phyloP scores from a whole-genome alignment of 805 yeast species.

The Torulaspora quercuum region DNA sequence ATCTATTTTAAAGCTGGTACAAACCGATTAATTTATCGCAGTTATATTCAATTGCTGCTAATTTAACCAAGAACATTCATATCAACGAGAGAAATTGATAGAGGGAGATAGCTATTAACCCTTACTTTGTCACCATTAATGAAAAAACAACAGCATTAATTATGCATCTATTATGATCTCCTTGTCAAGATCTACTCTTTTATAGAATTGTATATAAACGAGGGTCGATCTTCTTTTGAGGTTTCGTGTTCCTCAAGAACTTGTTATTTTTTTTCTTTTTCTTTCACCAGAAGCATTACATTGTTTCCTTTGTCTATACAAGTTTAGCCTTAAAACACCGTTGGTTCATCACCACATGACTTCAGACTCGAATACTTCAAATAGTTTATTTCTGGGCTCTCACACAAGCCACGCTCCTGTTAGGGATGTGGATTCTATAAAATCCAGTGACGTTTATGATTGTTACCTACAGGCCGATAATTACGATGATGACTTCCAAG shows the following conservation, averaged over 20 bases:
- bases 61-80: no score
- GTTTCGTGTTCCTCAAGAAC: background rate
- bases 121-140: no score
- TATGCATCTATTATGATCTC: no score
- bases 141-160: no score
- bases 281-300: background rate
- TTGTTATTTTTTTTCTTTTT: background rate
- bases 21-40: no score
- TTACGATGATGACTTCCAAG: slow-evolving; percentile 11
- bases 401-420: background rate
- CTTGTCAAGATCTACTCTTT: no score
- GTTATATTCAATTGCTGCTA: no score
- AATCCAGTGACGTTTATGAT: slow-evolving; percentile 10
- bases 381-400: slow-evolving; percentile 4
- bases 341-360: slow-evolving; percentile 1
- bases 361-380: slow-evolving; percentile 2
- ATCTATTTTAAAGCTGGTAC: no score
- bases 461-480: slow-evolving; percentile 11
- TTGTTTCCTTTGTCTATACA: background rate
- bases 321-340: no score
- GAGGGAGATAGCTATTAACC: no score
- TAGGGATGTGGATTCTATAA: slow-evolving; percentile 1
- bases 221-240: background rate
- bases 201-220: background rate
- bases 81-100: no score